These are phyloP conservation scores for Acanthamoeba lenticulata DNA, from an alignment of 208 protist genomes.

Conservation along the genomic window DNA sequence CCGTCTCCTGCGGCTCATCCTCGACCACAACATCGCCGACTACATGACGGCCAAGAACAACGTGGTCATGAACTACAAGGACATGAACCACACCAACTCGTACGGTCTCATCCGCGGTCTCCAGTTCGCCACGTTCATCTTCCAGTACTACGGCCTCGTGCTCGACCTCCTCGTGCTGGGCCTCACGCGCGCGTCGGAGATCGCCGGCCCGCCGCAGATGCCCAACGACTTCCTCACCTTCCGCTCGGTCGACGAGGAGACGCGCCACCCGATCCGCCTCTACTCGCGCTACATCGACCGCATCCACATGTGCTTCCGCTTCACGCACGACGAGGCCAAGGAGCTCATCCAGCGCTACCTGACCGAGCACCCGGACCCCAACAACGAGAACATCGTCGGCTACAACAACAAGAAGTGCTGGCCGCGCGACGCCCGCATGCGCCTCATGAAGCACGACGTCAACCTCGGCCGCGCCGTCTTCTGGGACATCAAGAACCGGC, in stretches of 20 bases:
- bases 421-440: conserved; percentile 99
- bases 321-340: conserved; percentile 97
- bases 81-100: conserved; percentile 99
- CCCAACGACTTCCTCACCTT: conserved; percentile 99
- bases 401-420: conserved; percentile 99
- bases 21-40: conserved; percentile 99
- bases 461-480: conserved; percentile 99
- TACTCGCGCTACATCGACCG: conserved; percentile 98
- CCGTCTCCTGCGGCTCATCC: conserved; percentile 98
- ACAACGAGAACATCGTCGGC: conserved; percentile 99
- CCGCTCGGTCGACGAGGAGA: conserved; percentile 94
- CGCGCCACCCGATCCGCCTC: conserved; percentile 97
- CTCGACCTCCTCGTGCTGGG: conserved; percentile 99
- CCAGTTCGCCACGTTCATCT: conserved; percentile 99
- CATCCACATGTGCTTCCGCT: conserved; percentile 97
- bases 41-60: conserved; percentile 99
- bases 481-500: conserved; percentile 99
- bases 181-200: conserved; percentile 97
- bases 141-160: conserved; percentile 99
- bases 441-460: conserved; percentile 99
- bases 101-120: conserved; percentile 99
- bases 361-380: conserved; percentile 99
- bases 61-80: conserved; percentile 99
- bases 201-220: conserved; percentile 96
- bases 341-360: conserved; percentile 99